These are phyloP conservation scores for Crassisporium funariophilum DNA, from an alignment of 768 basidiomycete species.

Conservation along the genomic window DNA sequence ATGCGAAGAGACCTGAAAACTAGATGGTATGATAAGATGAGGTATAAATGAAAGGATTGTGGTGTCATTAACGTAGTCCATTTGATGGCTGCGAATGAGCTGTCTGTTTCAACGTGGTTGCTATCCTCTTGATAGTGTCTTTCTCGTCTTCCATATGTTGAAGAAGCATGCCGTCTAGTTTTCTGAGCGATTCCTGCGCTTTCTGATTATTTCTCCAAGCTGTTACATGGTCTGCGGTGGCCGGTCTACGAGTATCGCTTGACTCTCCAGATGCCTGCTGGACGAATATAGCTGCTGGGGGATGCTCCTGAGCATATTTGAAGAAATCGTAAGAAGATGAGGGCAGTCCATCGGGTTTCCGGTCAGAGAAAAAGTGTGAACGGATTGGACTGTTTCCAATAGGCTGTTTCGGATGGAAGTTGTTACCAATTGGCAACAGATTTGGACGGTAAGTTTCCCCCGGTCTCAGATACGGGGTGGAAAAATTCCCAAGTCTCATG, in stretches of 20 bases:
- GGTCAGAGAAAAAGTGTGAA: constrained; percentile 49
- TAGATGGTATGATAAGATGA: constrained; percentile 1
- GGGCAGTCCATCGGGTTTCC: constrained; percentile 42
- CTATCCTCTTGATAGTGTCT: constrained; percentile 78
- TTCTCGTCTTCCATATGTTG: constrained; percentile 85
- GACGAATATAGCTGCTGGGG: constrained; percentile 17
- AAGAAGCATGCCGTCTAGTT: constrained; percentile 77
- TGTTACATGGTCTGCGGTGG: constrained; percentile 34
- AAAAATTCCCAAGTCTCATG: constrained; percentile 70
- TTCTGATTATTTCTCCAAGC: constrained; percentile 38
- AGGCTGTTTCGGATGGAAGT: constrained; percentile 45
- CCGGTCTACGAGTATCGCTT: constrained; percentile 20
- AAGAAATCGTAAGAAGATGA: constrained; percentile 47
- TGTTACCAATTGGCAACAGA: constrained; percentile 19
- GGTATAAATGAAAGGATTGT: constrained; percentile 5
- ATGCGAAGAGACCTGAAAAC: constrained; percentile 14
- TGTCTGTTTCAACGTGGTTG: constrained; percentile 42
- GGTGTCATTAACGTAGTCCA: constrained; percentile 4
- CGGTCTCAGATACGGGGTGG: constrained; percentile 60
- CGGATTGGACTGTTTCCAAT: constrained; percentile 52
- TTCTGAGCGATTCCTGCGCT: constrained; percentile 60
- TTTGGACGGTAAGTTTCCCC: constrained; percentile 33
- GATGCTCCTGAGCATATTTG: constrained; percentile 46
- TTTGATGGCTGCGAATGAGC: constrained; percentile 15
- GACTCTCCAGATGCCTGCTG: constrained; percentile 9